phyloP scores from a whole-genome alignment of 2,329 filamentous ascomycete genomes.

The Elsinoe fawcettii region DNA sequence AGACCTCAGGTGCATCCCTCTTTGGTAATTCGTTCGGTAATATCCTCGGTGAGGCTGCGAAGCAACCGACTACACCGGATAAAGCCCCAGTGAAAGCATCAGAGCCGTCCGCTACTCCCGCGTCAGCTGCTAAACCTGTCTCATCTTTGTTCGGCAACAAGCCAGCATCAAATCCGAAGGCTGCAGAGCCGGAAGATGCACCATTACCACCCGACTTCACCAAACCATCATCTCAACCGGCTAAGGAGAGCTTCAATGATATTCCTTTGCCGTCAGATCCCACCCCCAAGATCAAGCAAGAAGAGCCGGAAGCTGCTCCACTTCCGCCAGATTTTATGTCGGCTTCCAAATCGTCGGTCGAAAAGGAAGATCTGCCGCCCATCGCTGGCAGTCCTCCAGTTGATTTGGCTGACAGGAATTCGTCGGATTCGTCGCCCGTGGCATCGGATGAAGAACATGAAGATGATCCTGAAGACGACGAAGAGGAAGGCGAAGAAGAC shows the following conservation, averaged over 20 bases:
- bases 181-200: constrained; percentile 28
- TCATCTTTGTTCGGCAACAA: constrained; percentile 37
- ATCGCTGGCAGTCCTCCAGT: constrained; percentile 43
- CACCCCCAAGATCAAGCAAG: constrained; percentile 23
- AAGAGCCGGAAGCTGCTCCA: constrained; percentile 22
- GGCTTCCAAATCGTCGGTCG: constrained; percentile 22
- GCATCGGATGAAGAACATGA: constrained; percentile 26
- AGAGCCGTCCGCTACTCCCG: constrained; percentile 33
- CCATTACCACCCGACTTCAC: constrained; percentile 36
- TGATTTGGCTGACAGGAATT: constrained; percentile 28
- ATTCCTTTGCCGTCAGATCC: constrained; percentile 20
- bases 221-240: constrained; percentile 22
- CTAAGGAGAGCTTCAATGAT: constrained; percentile 15
- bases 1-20: constrained; percentile 24
- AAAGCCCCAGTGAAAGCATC: constrained; percentile 33
- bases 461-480: constrained; percentile 29
- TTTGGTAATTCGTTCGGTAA: constrained; percentile 29
- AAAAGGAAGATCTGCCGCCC: constrained; percentile 31
- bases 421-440: constrained; percentile 24
- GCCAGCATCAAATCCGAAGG: constrained; percentile 17
- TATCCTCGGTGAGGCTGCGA: constrained; percentile 26
- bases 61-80: constrained; percentile 29
- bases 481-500: constrained; percentile 36
- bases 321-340: constrained; percentile 34
- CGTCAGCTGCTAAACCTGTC: constrained; percentile 21